phyloP scores from a whole-genome alignment of 306 rosid species.

The Gastrolobium bilobum region DNA sequence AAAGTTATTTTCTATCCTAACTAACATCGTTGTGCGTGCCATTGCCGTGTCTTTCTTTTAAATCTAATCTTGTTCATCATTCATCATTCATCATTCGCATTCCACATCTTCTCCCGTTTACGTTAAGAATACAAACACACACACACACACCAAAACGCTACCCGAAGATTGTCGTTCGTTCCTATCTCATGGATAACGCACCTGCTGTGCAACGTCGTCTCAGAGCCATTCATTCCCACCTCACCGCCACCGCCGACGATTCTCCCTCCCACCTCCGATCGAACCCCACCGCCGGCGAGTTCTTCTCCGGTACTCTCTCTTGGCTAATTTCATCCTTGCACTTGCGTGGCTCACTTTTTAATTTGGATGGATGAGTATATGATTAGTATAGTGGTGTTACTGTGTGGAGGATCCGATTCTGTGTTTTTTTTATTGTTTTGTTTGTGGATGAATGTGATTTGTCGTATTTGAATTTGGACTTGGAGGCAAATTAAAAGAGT shows the following conservation, averaged over 20 bases:
- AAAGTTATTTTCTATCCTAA: neutral
- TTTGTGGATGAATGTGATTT: conserved; percentile 1
- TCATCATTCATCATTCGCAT: neutral
- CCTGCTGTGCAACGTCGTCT: conserved; percentile 79
- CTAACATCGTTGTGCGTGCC: conserved; percentile 29
- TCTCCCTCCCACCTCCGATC: conserved; percentile 64
- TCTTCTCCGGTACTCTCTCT: conserved; percentile 65
- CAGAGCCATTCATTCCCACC: conserved; percentile 67
- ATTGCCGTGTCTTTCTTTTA: neutral
- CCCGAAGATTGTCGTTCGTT: conserved; percentile 5
- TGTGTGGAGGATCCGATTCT: conserved; percentile 4
- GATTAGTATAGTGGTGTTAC: neutral
- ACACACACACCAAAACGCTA: neutral
- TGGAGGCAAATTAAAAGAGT: neutral
- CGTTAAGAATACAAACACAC: neutral
- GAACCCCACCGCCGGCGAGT: conserved; percentile 79
- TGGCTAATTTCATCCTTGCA: neutral
- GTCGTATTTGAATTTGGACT: conserved; percentile 1
- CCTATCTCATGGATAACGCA: conserved; percentile 66
- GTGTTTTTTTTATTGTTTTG: neutral
- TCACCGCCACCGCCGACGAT: conserved; percentile 56
- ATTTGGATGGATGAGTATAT: neutral
- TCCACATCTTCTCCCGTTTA: neutral
- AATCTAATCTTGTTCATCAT: neutral
- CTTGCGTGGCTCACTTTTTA: neutral